phyloP scores from a whole-genome alignment of 139 green algal species.

The Closterium sp. region DNA sequence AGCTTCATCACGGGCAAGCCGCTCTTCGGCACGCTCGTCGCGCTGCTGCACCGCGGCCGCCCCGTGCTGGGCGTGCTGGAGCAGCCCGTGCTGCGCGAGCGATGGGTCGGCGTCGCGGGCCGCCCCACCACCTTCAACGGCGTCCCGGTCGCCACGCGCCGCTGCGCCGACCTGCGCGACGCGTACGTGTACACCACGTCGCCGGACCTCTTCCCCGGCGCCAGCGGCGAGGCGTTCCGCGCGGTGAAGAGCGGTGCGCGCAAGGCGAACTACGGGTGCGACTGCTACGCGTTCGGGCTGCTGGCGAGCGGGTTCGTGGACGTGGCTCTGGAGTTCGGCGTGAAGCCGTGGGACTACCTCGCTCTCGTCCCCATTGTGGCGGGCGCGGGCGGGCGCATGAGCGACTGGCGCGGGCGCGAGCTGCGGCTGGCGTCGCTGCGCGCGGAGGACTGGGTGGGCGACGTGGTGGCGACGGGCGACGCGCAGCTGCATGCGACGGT shows the following conservation, averaged over 20 bases:
- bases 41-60: slow-evolving; percentile 80
- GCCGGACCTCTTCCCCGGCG: slow-evolving; percentile 85
- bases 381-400: slow-evolving; percentile 88
- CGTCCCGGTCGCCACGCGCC: slow-evolving; percentile 55
- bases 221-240: slow-evolving; percentile 44
- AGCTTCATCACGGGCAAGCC: slow-evolving; percentile 99
- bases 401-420: slow-evolving; percentile 81
- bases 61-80: slow-evolving; percentile 92
- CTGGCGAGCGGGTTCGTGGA: slow-evolving; percentile 82
- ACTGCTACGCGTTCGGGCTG: slow-evolving; percentile 99
- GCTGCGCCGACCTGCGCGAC: slow-evolving; percentile 29
- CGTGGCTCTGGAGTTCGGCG: slow-evolving; percentile 88
- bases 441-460: background rate
- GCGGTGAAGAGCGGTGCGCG: slow-evolving; percentile 14
- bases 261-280: slow-evolving; percentile 77
- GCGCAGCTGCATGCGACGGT: background rate
- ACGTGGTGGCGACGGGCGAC: slow-evolving; percentile 16
- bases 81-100: slow-evolving; percentile 85
- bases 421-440: slow-evolving; percentile 52
- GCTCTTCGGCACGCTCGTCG: slow-evolving; percentile 93
- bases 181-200: slow-evolving; percentile 78
- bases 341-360: slow-evolving; percentile 98
- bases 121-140: slow-evolving; percentile 84
- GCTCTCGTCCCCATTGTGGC: slow-evolving; percentile 92
- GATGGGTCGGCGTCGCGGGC: slow-evolving; percentile 87